A percentile compares a stretch with the other conserved stretches of the same genome.
Conservation (phyloP, 345 rosid genomes). For the Abelmoschus esculentus region DNA sequence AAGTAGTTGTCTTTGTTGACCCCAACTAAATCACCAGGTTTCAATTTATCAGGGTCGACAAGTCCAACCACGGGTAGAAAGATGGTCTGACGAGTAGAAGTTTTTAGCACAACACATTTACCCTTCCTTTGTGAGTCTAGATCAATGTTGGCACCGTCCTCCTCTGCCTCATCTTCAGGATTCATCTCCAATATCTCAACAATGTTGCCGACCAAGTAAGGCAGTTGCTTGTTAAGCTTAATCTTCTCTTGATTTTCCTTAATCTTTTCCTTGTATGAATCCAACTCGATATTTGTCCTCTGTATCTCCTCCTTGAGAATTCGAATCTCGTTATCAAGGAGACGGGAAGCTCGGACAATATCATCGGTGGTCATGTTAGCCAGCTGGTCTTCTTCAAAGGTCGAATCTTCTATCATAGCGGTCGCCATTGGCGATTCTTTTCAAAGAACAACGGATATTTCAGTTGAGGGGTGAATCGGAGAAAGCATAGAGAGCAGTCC, state of each 20-base stretch:
- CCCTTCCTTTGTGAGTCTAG: slow-evolving; percentile 99
- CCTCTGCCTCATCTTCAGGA: slow-evolving; percentile 96
- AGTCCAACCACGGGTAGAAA: slow-evolving; percentile 97
- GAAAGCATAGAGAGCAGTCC: background rate
- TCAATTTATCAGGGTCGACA: slow-evolving; percentile 92
- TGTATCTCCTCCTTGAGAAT: slow-evolving; percentile 90
- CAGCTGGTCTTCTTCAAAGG: slow-evolving; percentile 85
- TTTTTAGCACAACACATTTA: slow-evolving; percentile 94
- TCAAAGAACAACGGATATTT: background rate
- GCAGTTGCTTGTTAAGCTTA: slow-evolving; percentile 95
- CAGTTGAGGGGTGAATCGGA: background rate
- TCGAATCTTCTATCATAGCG: slow-evolving; percentile 79
- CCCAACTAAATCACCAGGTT: slow-evolving; percentile 98
- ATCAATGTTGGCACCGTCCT: slow-evolving; percentile 98
- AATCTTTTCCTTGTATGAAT: slow-evolving; percentile 86
- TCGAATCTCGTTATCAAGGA: slow-evolving; percentile 91
- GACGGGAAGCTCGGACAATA: slow-evolving; percentile 74
- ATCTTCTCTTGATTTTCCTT: slow-evolving; percentile 99
- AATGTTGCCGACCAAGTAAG: slow-evolving; percentile 96
- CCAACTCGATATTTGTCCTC: slow-evolving; percentile 74
- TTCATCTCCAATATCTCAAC: slow-evolving; percentile 99
- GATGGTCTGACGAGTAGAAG: slow-evolving; percentile 98
- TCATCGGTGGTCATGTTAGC: slow-evolving; percentile 86
- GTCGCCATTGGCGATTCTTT: slow-evolving; percentile 46
- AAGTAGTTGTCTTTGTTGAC: slow-evolving; percentile 96